A percentile compares a stretch with the other conserved stretches of the same genome.
phyloP scores from a whole-genome alignment of 306 rosid species.

The Cyamopsis tetragonoloba region DNA sequence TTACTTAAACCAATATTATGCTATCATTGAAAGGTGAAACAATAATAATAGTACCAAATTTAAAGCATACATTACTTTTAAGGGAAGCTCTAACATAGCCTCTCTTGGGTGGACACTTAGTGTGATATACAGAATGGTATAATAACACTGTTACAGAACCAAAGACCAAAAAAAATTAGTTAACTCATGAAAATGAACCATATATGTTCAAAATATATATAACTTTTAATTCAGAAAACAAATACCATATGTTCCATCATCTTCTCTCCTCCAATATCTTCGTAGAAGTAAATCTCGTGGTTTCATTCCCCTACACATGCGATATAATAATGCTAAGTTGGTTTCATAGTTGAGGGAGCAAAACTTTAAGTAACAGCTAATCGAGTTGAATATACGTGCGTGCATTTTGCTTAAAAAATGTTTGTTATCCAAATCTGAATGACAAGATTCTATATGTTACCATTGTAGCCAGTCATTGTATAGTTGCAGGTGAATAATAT shows the following conservation, averaged over 20 bases:
- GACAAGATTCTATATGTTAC: constrained; percentile 29
- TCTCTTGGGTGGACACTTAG: constrained; percentile 57
- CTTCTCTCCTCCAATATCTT: constrained; percentile 96
- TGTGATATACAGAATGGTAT: constrained; percentile 74
- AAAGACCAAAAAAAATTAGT: constrained; percentile 14
- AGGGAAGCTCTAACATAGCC: constrained; percentile 87
- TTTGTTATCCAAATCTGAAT: not conserved
- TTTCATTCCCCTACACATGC: constrained; percentile 71
- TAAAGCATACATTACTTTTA: constrained; percentile 84
- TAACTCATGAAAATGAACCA: constrained; percentile 11
- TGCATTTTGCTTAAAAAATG: no score
- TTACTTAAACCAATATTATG: no score
- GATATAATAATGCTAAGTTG: not conserved
- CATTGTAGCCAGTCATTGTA: constrained; percentile 86
- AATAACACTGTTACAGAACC: constrained; percentile 58
- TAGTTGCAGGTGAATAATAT: constrained; percentile 59
- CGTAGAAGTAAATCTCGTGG: constrained; percentile 69
- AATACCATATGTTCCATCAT: constrained; percentile 94
- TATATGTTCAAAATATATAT: not conserved
- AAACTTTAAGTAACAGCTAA: no score
- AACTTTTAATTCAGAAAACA: not conserved
- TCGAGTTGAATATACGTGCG: no score
- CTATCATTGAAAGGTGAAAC: not conserved
- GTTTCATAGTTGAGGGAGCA: no score
- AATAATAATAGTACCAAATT: constrained; percentile 13